Evolutionary conservation across 2,329 filamentous ascomycete genomes (phyloP), one percentile per base, ranked within the genome.

Genomic region (Parasarocladium wereldwijsianum): DNA sequence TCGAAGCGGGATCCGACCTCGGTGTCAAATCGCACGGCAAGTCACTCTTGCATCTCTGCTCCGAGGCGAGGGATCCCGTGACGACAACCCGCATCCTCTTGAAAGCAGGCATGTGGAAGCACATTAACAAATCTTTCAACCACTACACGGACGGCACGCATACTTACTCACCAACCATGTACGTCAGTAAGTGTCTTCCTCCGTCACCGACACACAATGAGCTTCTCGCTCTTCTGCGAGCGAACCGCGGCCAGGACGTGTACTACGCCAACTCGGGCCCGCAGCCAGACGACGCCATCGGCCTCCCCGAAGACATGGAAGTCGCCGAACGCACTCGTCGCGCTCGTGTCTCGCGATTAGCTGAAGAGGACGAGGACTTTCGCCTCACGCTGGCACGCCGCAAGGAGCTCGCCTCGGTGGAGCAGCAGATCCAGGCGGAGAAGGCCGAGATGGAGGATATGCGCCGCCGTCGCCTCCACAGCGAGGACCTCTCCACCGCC

Each of bases 161-260:
- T 39, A 69, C 64, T 2, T 79, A 76, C 47, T 79, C 74, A 0
- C 66, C 74, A 0, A 70, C 73, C 4, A 74, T 71, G 53, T 79
- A 78, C 43, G 58, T 74, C 13, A 41, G 47, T 20, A 63, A 60
- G 24, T 44, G 69, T 1, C 39, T 70, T 5, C 44, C 50, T 1
- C 43, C 52, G 4, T 52, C 54, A 2, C 55, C 60, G 14, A 33
- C 41, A 9, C 54, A 51, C 6, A 45, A 55, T 0, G 46, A 58
- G 23, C 57, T 73, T 3, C 40, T 70, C 18, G 40, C 42, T 1
- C 50, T 72, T 3, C 55, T 73, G 15, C 56, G 55, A 6, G 58
- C 60, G 27, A 70, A 68, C 38, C 61, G 68, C 9, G 62, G 58
- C 5, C 47, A 47, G 6, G 66, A 72, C 36, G 55, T 67, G 4